Percentiles rank a stretch among this genome's conserved stretches.
Evolutionary conservation across 1,284 basidiomycete genomes (phyloP).

Genomic region (Cutaneotrichosporon arboriforme): DNA sequence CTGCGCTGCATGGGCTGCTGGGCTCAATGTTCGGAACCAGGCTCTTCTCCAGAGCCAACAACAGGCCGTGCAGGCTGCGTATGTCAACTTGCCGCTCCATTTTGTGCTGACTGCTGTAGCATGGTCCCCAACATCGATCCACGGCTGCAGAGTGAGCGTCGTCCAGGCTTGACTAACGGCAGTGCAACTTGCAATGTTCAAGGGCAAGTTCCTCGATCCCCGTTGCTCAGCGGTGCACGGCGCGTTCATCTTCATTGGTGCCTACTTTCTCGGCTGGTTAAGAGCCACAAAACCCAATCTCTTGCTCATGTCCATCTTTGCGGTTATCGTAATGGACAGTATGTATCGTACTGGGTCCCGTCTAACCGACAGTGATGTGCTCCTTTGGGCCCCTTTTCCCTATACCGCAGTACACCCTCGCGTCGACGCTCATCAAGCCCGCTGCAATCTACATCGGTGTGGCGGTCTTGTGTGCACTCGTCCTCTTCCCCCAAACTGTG

Average conservation of each 20-base stretch:
- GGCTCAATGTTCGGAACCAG: conserved; percentile 56
- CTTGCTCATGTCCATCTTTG: conserved; percentile 57
- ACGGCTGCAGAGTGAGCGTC: not conserved
- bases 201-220: conserved; percentile 64
- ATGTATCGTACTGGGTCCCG: conserved; percentile 14
- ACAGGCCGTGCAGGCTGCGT: not conserved
- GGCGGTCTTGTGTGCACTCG: conserved; percentile 54
- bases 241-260: conserved; percentile 63
- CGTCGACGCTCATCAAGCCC: conserved; percentile 55
- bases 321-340: conserved; percentile 42
- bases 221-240: conserved; percentile 57
- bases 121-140: not conserved
- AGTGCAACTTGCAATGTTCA: conserved; percentile 55
- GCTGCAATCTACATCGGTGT: conserved; percentile 59
- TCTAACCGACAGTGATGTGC: conserved; percentile 54
- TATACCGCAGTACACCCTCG: conserved; percentile 58
- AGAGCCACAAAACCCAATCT: conserved; percentile 62
- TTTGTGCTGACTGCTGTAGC: not conserved
- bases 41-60: conserved; percentile 35
- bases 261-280: conserved; percentile 58
- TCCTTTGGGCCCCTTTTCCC: conserved; percentile 58
- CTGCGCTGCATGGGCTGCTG: conserved; percentile 64
- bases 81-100: not conserved
- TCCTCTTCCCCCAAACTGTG: conserved; percentile 69
- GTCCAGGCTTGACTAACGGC: not conserved